phyloP scores from a whole-genome alignment of 78 protist genomes.

The Mastigamoeba balamuthi region DNA sequence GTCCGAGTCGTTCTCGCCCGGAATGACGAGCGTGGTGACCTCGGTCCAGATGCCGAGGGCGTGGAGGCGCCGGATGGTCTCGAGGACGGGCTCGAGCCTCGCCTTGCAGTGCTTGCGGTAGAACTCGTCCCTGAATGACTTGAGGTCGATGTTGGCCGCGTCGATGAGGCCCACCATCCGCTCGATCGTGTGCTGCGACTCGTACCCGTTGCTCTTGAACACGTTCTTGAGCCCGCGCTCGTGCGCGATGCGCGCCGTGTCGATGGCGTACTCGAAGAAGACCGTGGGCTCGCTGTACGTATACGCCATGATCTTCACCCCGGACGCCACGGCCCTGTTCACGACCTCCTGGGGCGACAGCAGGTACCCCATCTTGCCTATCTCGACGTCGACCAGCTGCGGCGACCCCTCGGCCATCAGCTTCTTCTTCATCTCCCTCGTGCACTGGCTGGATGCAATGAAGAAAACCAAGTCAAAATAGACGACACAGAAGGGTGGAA shows the following conservation, averaged over 20 bases:
- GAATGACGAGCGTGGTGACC: conserved; percentile 48
- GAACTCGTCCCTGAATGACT: conserved; percentile 11
- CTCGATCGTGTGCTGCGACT: not conserved
- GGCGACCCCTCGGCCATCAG: not conserved
- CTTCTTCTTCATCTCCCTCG: not conserved
- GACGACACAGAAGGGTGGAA: too few species aligned
- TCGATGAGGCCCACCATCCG: not conserved
- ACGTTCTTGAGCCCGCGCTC: conserved; percentile 14
- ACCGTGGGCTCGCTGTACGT: conserved; percentile 60
- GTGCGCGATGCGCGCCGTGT: conserved; percentile 7
- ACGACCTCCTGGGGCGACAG: not conserved
- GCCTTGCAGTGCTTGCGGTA: conserved; percentile 17
- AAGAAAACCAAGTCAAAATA: too few species aligned
- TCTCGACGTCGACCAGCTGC: not conserved
- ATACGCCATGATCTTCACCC: not conserved
- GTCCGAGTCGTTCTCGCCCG: conserved; percentile 31
- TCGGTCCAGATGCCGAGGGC: conserved; percentile 34
- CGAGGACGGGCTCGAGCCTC: conserved; percentile 30
- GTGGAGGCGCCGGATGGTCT: conserved; percentile 5
- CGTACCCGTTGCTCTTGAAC: conserved; percentile 38
- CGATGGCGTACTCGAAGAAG: conserved; percentile 38
- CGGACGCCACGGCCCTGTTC: not conserved
- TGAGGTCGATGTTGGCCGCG: conserved; percentile 52
- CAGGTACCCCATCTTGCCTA: not conserved
- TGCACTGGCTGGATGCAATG: not conserved